Evolutionary conservation across 1,284 basidiomycete species (phyloP), one percentile per base, ranked within the genome.

Genomic region (Naganishia liquefaciens): DNA sequence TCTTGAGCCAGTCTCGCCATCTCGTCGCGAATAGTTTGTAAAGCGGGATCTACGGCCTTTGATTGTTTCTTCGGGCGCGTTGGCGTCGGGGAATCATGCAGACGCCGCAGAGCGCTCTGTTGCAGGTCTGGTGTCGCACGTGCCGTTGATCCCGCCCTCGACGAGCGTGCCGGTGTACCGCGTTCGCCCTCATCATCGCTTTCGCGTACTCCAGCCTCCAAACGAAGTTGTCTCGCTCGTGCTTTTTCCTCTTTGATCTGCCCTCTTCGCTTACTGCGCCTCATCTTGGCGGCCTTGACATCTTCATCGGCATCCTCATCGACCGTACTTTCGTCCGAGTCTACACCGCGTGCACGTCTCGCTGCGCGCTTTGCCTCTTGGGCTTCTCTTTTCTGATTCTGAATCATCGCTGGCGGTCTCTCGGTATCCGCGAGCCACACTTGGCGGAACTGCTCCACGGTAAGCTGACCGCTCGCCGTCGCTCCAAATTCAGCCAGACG

Each of bases 401-500:
- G 87, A 3, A 84, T 88, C 75, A 88, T 93, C 40, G 91, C 89
- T 0, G 93, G 93, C 1, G 93, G 93, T 70, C 93, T 90, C 81
- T 88, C 87, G 77, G 91, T 89, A 25, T 94, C 91, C 71, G 94
- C 90, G 66, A 95, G 78, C 91, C 92, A 94, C 6, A 93, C 88
- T 57, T 85, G 90, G 60, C 94, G 83, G 75, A 98, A 99, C 77
- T 99, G 93, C 25, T 88, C 87, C 47, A 99, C 82, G 0, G 92
- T 94, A 73, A 98, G 81, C 52, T 84, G 83, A 6, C 91, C 93
- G 72, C 88, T 92, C 0, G 89, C 87, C 1, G 94, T 98, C 70
- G 85, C 86, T 73, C 88, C 90, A 81, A 99, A 99, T 80, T 99
- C 96, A 27, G 94, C 89, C n/a, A 99, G 81, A 19, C 96, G 86